phyloP scores from a whole-genome alignment of 345 rosid genomes.

The Bruguiera parviflora region DNA sequence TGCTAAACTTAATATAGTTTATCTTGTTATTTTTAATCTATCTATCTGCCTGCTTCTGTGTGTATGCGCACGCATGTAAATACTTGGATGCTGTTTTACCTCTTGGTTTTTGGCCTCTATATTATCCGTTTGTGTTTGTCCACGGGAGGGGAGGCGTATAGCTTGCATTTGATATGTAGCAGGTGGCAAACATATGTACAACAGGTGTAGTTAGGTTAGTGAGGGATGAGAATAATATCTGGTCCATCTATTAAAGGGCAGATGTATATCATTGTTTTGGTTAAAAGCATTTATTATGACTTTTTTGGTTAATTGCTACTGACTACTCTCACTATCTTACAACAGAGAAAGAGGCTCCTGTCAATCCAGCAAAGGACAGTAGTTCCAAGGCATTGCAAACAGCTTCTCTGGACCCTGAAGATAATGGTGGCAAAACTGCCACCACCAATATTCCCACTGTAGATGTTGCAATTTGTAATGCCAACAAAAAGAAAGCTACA shows the following conservation, averaged over 20 bases:
- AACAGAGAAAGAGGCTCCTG: slow-evolving; percentile 7
- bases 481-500: slow-evolving; percentile 1
- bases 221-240: neutral
- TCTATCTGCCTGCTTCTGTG: neutral
- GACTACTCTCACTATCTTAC: neutral
- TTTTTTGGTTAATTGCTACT: neutral
- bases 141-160: neutral
- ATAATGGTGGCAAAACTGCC: neutral
- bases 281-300: neutral
- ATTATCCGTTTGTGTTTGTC: neutral
- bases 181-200: neutral
- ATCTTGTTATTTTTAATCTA: neutral
- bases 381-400: neutral
- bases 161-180: neutral
- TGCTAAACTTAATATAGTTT: neutral
- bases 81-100: neutral
- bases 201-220: neutral
- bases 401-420: neutral
- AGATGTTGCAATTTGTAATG: slow-evolving; percentile 1
- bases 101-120: neutral
- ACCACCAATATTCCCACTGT: neutral
- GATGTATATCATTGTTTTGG: neutral
- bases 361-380: neutral
- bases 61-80: neutral
- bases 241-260: neutral